Evolutionary conservation across 2,329 filamentous ascomycete genomes (phyloP), one percentile per base, ranked within the genome.

Genomic region (Periconia sp.): DNA sequence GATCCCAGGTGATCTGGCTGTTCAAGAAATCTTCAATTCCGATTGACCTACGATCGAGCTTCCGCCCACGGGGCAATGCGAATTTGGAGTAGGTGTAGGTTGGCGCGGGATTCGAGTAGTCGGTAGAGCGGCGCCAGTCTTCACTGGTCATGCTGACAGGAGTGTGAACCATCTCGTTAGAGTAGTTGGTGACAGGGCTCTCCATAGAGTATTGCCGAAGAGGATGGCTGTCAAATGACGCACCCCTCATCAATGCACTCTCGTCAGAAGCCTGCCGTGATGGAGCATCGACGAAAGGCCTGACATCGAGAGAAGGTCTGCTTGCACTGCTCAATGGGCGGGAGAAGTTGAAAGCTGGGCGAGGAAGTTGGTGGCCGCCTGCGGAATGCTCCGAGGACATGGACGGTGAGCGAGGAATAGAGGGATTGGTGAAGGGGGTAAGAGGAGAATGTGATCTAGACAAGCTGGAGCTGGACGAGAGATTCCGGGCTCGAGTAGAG

Each of bases 261-360:
- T 70, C 68, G 18, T 69, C 66, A 4, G 68, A 70, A 15, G 53
- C 50, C 42, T 70, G 66, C n/a, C 68, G 56, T 19, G 59, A 61
- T 2, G 65, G 65, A 12, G 50, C 57, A 21, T 71, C 70, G n/a
- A 63, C 52, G 15, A 64, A 63, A 5, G 72, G 59, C 22, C 59
- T 51, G 7, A 56, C 63, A 22, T 75, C 72, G 12, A 68, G 40
- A 5, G 68, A 68, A 12, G 82, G 82, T 10, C 80, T 84, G 48
- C 83, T 84, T 47, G 84, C 81, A 63, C 86, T 80, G 68, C 92
- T 96, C 48, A 95, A 73, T 0, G 94, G 94, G 30, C 94, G 82
- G 1, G 94, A 97, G 68, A 97, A 97, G 71, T 99, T 97, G 72
- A 95, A 92, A 0, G 88, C 84, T 1, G 90, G 88, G 12, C 86